These are phyloP conservation scores for Selenicereus undatus DNA, from an alignment of 148 eudicot species.

Conservation along the genomic window DNA sequence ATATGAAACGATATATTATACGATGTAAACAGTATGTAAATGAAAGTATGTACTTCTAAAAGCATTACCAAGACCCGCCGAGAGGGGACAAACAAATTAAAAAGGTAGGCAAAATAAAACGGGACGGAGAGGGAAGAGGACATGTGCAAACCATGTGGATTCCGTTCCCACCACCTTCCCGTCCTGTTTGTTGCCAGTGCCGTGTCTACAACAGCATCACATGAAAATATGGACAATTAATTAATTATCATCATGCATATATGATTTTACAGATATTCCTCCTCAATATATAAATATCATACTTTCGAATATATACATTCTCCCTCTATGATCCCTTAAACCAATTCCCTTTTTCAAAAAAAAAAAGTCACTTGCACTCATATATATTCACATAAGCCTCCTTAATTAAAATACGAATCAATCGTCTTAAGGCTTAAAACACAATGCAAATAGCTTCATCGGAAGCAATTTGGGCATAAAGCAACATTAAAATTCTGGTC, in stretches of 20 bases:
- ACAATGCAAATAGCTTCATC: no score
- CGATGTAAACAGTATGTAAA: no score
- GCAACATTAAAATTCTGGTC: no score
- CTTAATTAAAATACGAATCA: no score
- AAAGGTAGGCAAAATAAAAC: background rate
- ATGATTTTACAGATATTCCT: background rate
- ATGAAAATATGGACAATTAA: background rate
- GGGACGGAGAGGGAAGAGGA: background rate
- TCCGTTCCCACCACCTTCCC: background rate
- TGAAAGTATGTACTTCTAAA: background rate
- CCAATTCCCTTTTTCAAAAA: no score
- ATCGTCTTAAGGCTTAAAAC: no score
- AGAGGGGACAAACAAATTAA: background rate
- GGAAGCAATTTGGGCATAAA: no score
- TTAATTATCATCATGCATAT: background rate
- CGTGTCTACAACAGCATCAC: background rate
- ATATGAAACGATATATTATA: no score
- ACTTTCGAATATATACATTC: background rate
- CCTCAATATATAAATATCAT: background rate
- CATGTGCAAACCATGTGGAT: conserved; percentile 3
- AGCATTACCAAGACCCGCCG: background rate
- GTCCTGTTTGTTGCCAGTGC: background rate
- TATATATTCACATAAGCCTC: no score
- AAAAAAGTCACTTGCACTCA: no score
- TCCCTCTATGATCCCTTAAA: background rate